Evolutionary conservation across 2,329 filamentous ascomycete species (phyloP).

Genomic region (Cytospora paraplurivora): DNA sequence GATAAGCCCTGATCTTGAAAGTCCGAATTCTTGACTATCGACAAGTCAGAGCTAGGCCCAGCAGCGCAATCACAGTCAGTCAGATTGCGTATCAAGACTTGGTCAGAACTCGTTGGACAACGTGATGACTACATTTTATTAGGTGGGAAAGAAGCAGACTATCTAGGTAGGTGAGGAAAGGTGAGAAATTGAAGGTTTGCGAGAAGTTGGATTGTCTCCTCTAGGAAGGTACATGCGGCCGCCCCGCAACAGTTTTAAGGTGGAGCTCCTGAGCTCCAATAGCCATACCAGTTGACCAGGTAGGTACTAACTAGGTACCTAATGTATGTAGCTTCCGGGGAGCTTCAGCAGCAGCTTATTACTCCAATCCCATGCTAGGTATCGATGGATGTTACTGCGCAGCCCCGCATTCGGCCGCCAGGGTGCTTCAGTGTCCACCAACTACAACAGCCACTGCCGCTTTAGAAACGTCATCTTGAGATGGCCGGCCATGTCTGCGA

Average conservation of each 20-base stretch:
- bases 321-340: too few species aligned
- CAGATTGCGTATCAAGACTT: too few species aligned
- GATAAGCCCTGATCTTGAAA: too few species aligned
- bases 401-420: constrained; percentile 4
- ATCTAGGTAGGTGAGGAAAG: neutral
- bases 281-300: constrained; percentile 8
- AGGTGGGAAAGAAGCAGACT: neutral
- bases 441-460: neutral
- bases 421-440: neutral
- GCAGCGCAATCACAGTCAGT: too few species aligned
- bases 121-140: too few species aligned
- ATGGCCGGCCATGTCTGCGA: neutral
- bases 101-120: too few species aligned
- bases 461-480: constrained; percentile 15
- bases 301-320: neutral
- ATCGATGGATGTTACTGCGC: neutral
- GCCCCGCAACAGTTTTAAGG: constrained; percentile 12
- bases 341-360: too few species aligned
- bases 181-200: neutral
- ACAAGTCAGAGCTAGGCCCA: too few species aligned
- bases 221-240: constrained; percentile 18
- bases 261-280: constrained; percentile 18
- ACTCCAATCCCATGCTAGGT: neutral
- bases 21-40: too few species aligned
- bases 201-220: neutral